Conservation (phyloP, 2,329 filamentous ascomycete genomes). For the Trichoderma sp. region DNA sequence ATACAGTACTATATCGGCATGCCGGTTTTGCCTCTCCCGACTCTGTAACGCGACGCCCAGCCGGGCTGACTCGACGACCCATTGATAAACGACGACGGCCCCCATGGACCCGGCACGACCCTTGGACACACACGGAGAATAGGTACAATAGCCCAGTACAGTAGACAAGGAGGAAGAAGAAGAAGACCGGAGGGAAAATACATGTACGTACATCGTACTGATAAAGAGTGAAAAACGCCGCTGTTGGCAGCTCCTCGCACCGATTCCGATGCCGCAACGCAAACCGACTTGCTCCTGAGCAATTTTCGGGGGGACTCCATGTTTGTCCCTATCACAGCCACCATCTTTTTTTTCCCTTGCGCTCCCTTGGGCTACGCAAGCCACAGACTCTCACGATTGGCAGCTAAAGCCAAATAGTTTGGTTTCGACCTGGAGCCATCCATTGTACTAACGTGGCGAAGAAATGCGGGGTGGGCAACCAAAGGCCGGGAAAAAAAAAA, state of each 20-base stretch:
- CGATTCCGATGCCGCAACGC: neutral
- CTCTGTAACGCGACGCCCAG: neutral
- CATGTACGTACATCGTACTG: too few relatives aligned
- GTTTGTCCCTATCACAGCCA: neutral
- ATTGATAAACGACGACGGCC: neutral
- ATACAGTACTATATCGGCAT: neutral
- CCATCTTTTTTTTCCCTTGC: neutral
- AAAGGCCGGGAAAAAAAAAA: neutral
- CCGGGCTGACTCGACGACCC: conserved; percentile 1
- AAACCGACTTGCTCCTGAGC: neutral
- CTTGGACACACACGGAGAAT: neutral
- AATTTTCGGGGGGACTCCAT: neutral
- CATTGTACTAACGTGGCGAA: neutral
- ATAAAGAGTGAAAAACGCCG: too few relatives aligned
- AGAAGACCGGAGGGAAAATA: neutral
- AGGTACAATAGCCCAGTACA: too few relatives aligned
- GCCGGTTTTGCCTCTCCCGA: neutral
- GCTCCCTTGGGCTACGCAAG: conserved; percentile 5
- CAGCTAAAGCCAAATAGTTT: conserved; percentile 8
- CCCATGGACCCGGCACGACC: neutral
- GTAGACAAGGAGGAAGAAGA: neutral
- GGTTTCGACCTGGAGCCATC: neutral
- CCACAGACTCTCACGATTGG: neutral
- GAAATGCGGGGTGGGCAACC: conserved; percentile 5
- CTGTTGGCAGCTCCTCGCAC: neutral